Base-by-base conservation (phyloP, 345 rosid species). In the Gossypium arboreum region DNA sequence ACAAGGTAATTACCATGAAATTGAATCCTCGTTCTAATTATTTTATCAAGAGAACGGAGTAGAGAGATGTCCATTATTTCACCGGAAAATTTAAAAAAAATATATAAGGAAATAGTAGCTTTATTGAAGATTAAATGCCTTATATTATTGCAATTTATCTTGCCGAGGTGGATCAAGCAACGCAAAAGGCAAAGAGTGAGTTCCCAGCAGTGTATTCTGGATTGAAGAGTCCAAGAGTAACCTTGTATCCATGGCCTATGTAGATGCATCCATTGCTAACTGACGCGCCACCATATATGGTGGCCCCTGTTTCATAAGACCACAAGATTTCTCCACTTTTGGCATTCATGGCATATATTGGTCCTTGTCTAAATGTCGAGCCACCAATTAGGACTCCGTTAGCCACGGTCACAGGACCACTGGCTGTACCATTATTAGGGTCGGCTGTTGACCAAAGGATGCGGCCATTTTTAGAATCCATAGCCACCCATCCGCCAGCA, bases 401-500 rank as follows among this genome's bases (percentile, higher is more conserved):
- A 1, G 80, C 85, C 17, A 76, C 48, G 1, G 78, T 76, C 12
- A 79, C 75, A n/a, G 78, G 85, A 18, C 80, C 80, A 51, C 2
- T 16, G 12, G 72, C 22, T 1, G 61, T 39, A 10, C n/a, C 73
- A 57, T 76, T 76, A 54, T 25, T 65, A 1, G 80, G 85, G 50
- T 76, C 74, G 3, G 63, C 70, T 7, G 18, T 65, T 1, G 85
- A 82, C 85, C 85, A 73, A 3, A 73, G 78, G 41, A 70, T 51
- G 22, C 15, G 10, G 0, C 84, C 79, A 18, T 41, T 62, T 12
- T 3, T 10, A n/a, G 79, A 67, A 68, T 78, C 75, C 81, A 78
- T 61, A 1, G 84, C 78, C 58, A 78, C 84, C 84, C 80, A 76
- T 43, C 76, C 80, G 12, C 80, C 80, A 0, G 68, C 52, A 7